Base-by-base conservation (phyloP, 1,139 yeast genomes). In the Entelexis paramagnoliae region DNA sequence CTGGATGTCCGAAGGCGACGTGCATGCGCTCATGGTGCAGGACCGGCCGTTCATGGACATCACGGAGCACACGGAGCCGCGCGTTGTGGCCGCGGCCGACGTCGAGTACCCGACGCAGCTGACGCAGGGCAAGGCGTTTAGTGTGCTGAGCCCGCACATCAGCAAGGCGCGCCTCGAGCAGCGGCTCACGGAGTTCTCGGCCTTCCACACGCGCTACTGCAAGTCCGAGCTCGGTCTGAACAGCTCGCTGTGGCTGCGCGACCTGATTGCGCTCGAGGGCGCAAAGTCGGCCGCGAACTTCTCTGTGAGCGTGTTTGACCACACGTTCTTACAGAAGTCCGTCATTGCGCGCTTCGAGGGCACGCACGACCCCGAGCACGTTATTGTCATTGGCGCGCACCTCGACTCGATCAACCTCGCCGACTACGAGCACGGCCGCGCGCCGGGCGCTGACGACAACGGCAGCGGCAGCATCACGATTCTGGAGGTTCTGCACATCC, bases 371-470 rank as follows among this genome's bases (percentile, higher is more conserved):
- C 64, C 68, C 24, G 71, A 69, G 33, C 61, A 68, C 30, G 68
- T 76, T 28, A 81, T 88, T 3, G 78, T 89, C 19, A 77, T 88
- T 32, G 96, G 96, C 0, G 83, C 95, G 22, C 97, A 89, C 68
- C 85, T 83, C 63, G 97, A 89, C 64, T 83, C 95, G 1, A 76
- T 80, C 55, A 88, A 86, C 64, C 71, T 86, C 54, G 59, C 84
- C 50, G 73, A 85, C 54, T 95, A 95, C 13, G 73, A 72, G 48
- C 58, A 80, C 17, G 63, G 83, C 60, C 74, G 78, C 46, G 89
- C 96, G 0, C 96, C 96, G 1, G 97, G 97, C 4, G 96, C 96
- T 3, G 97, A 89, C 65, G 97, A 89, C 62, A 86, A 89, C 65
- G 95, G 95, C 1, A 79, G 89, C 2, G 97, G 96, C 7, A 81